These are phyloP conservation scores for Neurospora sp. DNA, from an alignment of 495 filamentous ascomycete genomes.

Conservation along the genomic window DNA sequence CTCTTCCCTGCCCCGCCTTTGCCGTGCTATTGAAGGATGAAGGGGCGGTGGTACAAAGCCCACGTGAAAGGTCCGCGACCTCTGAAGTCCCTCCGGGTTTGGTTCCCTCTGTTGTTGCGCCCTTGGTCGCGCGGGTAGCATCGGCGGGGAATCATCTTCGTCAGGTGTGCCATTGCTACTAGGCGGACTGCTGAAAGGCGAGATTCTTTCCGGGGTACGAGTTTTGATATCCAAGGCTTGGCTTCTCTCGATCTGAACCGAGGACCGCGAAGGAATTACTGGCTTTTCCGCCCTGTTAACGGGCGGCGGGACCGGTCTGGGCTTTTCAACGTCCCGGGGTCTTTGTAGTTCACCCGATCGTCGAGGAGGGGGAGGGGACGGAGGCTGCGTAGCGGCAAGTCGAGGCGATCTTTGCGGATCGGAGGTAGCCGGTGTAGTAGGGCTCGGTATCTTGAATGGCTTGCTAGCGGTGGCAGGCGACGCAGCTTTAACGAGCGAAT, in stretches of 20 bases:
- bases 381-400: slow-evolving; percentile 31
- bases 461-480: slow-evolving; percentile 41
- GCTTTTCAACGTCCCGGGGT: slow-evolving; percentile 28
- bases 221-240: slow-evolving; percentile 22
- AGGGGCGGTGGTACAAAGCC: slow-evolving; percentile 39
- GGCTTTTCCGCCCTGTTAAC: slow-evolving; percentile 80
- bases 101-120: slow-evolving; percentile 11
- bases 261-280: slow-evolving; percentile 38
- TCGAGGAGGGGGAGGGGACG: slow-evolving; percentile 45
- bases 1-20: slow-evolving; percentile 29
- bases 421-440: slow-evolving; percentile 34
- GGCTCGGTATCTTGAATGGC: slow-evolving; percentile 44
- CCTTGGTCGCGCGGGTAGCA: slow-evolving; percentile 32
- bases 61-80: slow-evolving; percentile 19
- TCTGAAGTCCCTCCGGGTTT: slow-evolving; percentile 9
- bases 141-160: slow-evolving; percentile 32
- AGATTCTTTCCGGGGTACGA: slow-evolving; percentile 38
- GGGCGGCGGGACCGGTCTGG: slow-evolving; percentile 45
- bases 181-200: slow-evolving; percentile 87
- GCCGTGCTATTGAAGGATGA: slow-evolving; percentile 36
- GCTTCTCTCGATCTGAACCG: slow-evolving; percentile 16
- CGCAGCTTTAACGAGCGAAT: slow-evolving; percentile 36
- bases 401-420: slow-evolving; percentile 37
- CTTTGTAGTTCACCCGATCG: slow-evolving; percentile 41
- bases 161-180: slow-evolving; percentile 58